Percentiles rank a stretch among this genome's conserved stretches.
Conservation (phyloP, 176 grass and related monocot species). For the Tillandsia fasciculata region DNA sequence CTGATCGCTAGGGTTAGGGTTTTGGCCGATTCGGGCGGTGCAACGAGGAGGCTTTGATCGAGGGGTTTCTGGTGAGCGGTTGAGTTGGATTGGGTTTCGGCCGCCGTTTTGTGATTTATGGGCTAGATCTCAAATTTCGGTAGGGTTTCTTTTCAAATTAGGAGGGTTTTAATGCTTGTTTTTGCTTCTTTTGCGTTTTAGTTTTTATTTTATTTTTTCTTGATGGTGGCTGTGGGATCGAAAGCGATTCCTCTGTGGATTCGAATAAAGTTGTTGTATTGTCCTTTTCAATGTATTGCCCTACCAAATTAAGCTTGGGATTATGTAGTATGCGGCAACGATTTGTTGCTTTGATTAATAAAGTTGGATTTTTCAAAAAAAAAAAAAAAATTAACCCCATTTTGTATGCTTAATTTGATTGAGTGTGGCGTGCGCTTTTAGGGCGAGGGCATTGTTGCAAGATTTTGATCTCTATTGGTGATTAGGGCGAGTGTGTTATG, state of each 20-base stretch:
- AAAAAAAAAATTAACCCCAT: background rate
- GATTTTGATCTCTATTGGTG: background rate
- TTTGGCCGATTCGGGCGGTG: background rate
- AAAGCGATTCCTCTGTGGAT: too few species aligned
- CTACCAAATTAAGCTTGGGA: too few species aligned
- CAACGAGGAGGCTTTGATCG: background rate
- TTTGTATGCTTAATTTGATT: background rate
- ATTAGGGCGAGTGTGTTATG: background rate
- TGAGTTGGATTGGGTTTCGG: background rate
- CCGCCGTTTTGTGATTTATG: background rate
- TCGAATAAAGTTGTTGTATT: background rate
- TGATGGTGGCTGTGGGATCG: too few species aligned
- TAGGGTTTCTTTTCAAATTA: background rate
- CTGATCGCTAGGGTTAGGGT: constrained; percentile 22
- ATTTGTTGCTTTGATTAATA: background rate
- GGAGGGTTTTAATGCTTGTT: background rate
- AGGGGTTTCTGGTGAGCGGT: background rate
- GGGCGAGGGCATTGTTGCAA: too few species aligned
- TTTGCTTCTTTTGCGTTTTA: background rate
- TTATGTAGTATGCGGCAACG: too few species aligned
- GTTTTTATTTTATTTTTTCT: background rate
- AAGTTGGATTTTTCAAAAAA: background rate
- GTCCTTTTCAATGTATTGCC: background rate
- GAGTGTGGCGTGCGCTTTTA: background rate
- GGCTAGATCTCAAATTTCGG: background rate